phyloP scores from a whole-genome alignment of 2,329 filamentous ascomycete genomes.

The Pseudogymnoascus destructans region DNA sequence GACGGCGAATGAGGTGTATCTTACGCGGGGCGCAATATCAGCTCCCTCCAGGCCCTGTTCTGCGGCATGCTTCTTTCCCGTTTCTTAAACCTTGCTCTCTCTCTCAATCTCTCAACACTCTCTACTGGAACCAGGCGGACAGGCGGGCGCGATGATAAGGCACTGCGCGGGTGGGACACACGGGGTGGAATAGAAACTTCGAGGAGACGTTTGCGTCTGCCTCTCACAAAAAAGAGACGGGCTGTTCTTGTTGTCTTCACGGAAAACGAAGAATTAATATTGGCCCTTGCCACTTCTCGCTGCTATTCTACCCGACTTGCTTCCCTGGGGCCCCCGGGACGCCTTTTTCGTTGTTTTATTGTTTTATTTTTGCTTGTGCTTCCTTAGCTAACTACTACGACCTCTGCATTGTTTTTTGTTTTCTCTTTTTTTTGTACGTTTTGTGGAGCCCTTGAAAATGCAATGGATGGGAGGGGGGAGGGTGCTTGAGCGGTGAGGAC shows the following conservation, averaged over 20 bases:
- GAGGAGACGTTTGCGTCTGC: not conserved
- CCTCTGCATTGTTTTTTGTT: conserved; percentile 1
- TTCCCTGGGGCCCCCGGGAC: not conserved
- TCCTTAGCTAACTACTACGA: conserved; percentile 3
- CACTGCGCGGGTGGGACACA: not conserved
- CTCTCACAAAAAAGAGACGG: not conserved
- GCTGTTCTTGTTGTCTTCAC: conserved; percentile 7
- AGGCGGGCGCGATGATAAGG: conserved; percentile 1
- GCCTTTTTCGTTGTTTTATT: conserved; percentile 4
- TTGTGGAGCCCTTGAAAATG: conserved; percentile 8
- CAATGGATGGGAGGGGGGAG: conserved; percentile 3
- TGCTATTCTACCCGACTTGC: not conserved
- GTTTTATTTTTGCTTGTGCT: conserved; percentile 4
- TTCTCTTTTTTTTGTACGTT: conserved; percentile 5
- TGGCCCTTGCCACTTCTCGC: conserved; percentile 6
- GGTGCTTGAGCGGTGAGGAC: conserved; percentile 7
- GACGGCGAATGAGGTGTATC: conserved; percentile 4
- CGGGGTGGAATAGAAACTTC: not conserved
- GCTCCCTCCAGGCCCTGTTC: conserved; percentile 2
- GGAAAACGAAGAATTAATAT: conserved; percentile 4
- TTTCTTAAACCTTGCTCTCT: conserved; percentile 2
- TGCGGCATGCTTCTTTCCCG: not conserved
- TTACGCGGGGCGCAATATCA: not conserved
- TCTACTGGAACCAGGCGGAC: conserved; percentile 7
- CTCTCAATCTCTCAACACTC: not conserved